Evolutionary conservation across 2,329 filamentous ascomycete species (phyloP), one percentile per base, ranked within the genome.

Genomic region (Pseudogymnoascus sp.): DNA sequence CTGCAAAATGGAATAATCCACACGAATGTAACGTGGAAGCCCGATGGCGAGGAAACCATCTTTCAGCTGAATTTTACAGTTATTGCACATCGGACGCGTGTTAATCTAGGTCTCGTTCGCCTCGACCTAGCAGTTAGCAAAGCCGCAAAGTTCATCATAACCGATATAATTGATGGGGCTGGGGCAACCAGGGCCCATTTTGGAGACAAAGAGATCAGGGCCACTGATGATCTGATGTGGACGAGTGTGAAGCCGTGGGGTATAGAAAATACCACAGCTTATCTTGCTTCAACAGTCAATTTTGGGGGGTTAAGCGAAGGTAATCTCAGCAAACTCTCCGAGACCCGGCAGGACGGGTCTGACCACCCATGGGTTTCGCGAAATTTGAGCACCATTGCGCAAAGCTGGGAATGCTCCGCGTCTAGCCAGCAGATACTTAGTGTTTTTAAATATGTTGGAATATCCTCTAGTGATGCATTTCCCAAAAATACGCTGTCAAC

Each of bases 381-480:
- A 6, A 86, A 87, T 65, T 74, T 75, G 10, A 86, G 84, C 0
- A 85, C 84, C 0, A 81, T 87, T 67, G 83, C 83, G 2, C 84
- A 87, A 66, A 77, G 80, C 13, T 77, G 83, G 59, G 70, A 76
- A 16, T 33, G 3, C 10, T 33, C 10, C 5, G 31, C 31, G 10
- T 33, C 31, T 33, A 7, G 31, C 31, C 31, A 33, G 31, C 31
- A 33, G 31, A 33, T 4, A 33, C 8, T 33, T 33, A 33, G 31
- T 33, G 75, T 86, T 6, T 80, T 78, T 21, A 89, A 89, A 67
- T 88, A 80, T 66, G 77, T 89, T 24, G 86, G 86, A 33, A 79
- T 78, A 61, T 85, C 86, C 14, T 86, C 85, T 4, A 80, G 80
- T 0, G 86, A 88, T 72, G 84, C 82, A 0, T 88, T 87, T 68